phyloP scores from a whole-genome alignment of 2,329 filamentous ascomycete species.

The Neurospora sp. region DNA sequence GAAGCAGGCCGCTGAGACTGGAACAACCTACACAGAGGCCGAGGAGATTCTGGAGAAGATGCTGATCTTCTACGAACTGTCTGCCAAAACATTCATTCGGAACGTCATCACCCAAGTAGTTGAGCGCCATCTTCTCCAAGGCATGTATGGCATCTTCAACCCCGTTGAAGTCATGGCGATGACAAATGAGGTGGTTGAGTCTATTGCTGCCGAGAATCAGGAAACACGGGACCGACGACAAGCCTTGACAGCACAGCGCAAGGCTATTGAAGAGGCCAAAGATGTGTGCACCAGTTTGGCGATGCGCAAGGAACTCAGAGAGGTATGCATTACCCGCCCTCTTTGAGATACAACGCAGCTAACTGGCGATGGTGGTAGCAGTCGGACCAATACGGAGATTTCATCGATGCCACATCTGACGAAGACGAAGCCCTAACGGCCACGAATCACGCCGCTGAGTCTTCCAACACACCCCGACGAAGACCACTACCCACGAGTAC shows the following conservation, averaged over 20 bases:
- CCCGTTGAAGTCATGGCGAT: slow-evolving; percentile 40
- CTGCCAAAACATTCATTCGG: slow-evolving; percentile 40
- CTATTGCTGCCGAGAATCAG: slow-evolving; percentile 43
- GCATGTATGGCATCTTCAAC: slow-evolving; percentile 42
- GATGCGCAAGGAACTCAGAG: slow-evolving; percentile 40
- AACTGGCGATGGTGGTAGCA: neutral
- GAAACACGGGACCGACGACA: slow-evolving; percentile 39
- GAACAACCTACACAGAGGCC: slow-evolving; percentile 37
- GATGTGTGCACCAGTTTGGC: slow-evolving; percentile 39
- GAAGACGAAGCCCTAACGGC: neutral
- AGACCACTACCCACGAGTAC: neutral
- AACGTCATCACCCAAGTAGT: slow-evolving; percentile 44
- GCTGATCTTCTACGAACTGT: slow-evolving; percentile 45
- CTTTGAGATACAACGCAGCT: neutral
- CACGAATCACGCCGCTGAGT: neutral
- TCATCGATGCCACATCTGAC: neutral
- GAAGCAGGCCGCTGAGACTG: slow-evolving; percentile 29
- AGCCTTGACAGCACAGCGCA: slow-evolving; percentile 37
- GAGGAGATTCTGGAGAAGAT: slow-evolving; percentile 46
- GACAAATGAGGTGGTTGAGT: slow-evolving; percentile 33
- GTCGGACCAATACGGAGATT: neutral
- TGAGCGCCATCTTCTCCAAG: slow-evolving; percentile 39
- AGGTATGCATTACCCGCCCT: slow-evolving; percentile 3
- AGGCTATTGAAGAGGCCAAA: slow-evolving; percentile 39
- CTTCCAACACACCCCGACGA: neutral